These are phyloP conservation scores for Thyridium curvatum DNA, from an alignment of 2,329 filamentous ascomycete genomes.

Conservation along the genomic window DNA sequence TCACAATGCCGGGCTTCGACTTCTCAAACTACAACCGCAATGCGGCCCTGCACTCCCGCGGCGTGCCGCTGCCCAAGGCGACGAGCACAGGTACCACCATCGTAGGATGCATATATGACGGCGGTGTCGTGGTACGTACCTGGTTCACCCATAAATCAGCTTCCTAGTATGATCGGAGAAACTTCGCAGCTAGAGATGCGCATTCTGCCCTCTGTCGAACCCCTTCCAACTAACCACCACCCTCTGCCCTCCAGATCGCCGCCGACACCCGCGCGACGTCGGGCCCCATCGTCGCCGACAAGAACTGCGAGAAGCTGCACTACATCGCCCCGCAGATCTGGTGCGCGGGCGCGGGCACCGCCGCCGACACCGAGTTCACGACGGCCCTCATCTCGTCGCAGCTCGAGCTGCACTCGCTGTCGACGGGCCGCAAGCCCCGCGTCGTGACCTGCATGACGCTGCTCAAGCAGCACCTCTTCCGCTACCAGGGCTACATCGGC, in stretches of 20 bases:
- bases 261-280: conserved; percentile 97
- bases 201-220: too few species aligned
- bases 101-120: conserved; percentile 93
- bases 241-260: conserved; percentile 75
- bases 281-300: conserved; percentile 97
- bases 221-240: neutral
- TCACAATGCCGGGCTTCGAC: conserved; percentile 91
- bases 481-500: conserved; percentile 95
- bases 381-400: conserved; percentile 98
- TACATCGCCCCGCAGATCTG: conserved; percentile 98
- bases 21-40: conserved; percentile 99
- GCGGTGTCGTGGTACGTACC: conserved; percentile 78
- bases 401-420: conserved; percentile 94
- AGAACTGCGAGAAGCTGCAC: conserved; percentile 99
- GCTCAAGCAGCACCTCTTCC: conserved; percentile 98
- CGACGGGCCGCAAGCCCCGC: conserved; percentile 90
- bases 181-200: too few species aligned
- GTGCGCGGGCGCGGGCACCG: conserved; percentile 97
- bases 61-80: conserved; percentile 91
- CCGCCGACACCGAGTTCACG: conserved; percentile 98
- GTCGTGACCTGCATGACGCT: conserved; percentile 99
- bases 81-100: conserved; percentile 99
- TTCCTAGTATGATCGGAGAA: too few species aligned
- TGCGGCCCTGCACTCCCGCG: conserved; percentile 86
- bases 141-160: neutral